Conservation (phyloP, 2,329 filamentous ascomycete species). For the Drechmeria coniospora region DNA sequence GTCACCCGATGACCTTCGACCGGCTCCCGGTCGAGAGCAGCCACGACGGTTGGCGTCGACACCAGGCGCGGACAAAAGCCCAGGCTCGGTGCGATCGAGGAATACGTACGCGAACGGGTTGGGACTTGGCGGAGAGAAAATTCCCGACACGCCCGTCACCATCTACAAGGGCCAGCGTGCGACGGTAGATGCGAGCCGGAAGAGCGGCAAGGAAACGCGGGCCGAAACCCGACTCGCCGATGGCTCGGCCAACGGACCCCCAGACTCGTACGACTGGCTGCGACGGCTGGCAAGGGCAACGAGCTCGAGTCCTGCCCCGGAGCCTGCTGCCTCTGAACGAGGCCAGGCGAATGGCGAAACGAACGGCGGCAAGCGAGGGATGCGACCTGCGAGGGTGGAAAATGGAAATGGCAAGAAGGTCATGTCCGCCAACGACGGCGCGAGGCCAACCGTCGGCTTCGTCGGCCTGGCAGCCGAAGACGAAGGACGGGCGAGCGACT, state of each 20-base stretch:
- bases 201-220: slow-evolving; percentile 1
- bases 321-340: too few relatives aligned
- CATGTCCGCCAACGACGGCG: too few relatives aligned
- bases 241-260: slow-evolving; percentile 3
- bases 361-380: too few relatives aligned
- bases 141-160: slow-evolving; percentile 25
- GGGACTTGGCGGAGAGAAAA: slow-evolving; percentile 16
- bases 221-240: not conserved
- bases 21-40: too few relatives aligned
- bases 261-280: slow-evolving; percentile 32
- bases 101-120: slow-evolving; percentile 9
- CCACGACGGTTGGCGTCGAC: too few relatives aligned
- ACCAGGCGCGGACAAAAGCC: too few relatives aligned
- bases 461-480: slow-evolving; percentile 26
- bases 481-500: slow-evolving; percentile 28
- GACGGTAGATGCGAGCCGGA: not conserved
- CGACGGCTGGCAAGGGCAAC: slow-evolving; percentile 32
- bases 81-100: too few relatives aligned
- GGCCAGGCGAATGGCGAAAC: slow-evolving; percentile 7
- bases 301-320: slow-evolving; percentile 26
- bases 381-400: too few relatives aligned
- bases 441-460: slow-evolving; percentile 30
- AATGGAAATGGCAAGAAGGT: too few relatives aligned
- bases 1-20: slow-evolving; percentile 29
- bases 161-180: slow-evolving; percentile 16